phyloP scores from a whole-genome alignment of 768 basidiomycete species.

The Crepidotus variabilis region DNA sequence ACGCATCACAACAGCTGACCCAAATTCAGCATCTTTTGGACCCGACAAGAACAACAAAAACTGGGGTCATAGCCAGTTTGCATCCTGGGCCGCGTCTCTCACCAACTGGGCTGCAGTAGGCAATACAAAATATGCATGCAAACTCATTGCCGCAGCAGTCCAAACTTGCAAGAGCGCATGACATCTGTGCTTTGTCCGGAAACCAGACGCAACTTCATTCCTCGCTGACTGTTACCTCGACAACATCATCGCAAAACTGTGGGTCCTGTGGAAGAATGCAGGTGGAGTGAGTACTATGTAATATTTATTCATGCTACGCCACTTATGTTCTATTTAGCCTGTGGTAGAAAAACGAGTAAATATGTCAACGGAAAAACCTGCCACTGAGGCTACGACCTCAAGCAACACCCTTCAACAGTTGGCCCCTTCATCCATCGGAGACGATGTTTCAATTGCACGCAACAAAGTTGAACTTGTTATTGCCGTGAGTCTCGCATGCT shows the following conservation, averaged over 20 bases:
- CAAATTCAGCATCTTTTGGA: not conserved
- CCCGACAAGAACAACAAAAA: constrained; percentile 6
- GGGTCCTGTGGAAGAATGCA: not conserved
- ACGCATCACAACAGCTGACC: constrained; percentile 7
- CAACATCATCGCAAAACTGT: not conserved
- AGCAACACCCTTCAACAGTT: too few relatives aligned
- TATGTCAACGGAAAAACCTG: not conserved
- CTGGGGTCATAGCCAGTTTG: constrained; percentile 15
- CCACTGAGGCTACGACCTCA: too few relatives aligned
- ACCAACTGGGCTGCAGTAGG: constrained; percentile 10
- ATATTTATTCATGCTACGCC: not conserved
- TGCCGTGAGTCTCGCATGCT: not conserved
- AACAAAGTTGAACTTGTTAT: too few relatives aligned
- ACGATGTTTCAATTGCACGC: too few relatives aligned
- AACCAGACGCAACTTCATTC: not conserved
- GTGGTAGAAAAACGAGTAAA: not conserved
- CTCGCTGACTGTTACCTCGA: not conserved
- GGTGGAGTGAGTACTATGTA: not conserved
- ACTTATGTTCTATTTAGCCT: not conserved
- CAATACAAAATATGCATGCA: constrained; percentile 1
- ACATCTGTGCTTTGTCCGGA: constrained; percentile 3
- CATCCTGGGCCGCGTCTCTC: not conserved
- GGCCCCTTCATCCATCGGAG: too few relatives aligned
- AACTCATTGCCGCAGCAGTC: constrained; percentile 11
- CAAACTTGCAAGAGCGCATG: constrained; percentile 9